Base-by-base conservation (phyloP, 73 alveolate species). In the Paramecium tetraurelia region DNA sequence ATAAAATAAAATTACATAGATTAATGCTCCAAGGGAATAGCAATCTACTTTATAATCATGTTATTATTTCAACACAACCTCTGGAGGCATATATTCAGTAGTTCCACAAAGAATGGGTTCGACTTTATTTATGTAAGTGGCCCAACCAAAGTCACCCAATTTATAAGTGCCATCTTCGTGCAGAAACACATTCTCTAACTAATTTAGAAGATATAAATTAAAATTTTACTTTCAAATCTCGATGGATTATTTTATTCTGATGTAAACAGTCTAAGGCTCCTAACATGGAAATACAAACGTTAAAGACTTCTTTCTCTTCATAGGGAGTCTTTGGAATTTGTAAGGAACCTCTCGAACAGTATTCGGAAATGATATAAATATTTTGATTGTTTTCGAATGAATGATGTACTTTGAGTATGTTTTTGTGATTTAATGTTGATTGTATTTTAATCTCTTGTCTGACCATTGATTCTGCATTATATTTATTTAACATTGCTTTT, bases 61-160 rank as follows among this genome's bases (percentile, higher is more conserved):
- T 59, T 88, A 83, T 38, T 85, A 36, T 46, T 92, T 95, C 36
- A 58, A 70, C 16, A 95, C 97, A 8, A 96, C 96, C 93, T 96
- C 99, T 36, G 99, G 99, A 10, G 99, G 98, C 98, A 96, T 96
- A 93, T 96, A 96, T 76, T 96, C 94, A 77, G 97, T 84, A 18
- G 98, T 96, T 4, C 99, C 99, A 35, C 94, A 94, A 22, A 80
- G 70, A 24, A 80, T 63, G 7, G 90, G 86, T 20, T 72, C 86
- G 22, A 46, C 90, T 38, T 80, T 46, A 10, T 44, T 21, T 7
- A 46, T 27, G 10, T 46, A 43, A 80, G 75, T 80, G 8, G 90
- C 70, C 90, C 90, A 80, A 43, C 90, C 90, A 80, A 80, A 80
- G n/a, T 80, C 90, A 2, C 90, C 48, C n/a, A 80, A 31, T 46